These are phyloP conservation scores for Allium fistulosum DNA, from an alignment of 106 monocot species.

Conservation along the genomic window DNA sequence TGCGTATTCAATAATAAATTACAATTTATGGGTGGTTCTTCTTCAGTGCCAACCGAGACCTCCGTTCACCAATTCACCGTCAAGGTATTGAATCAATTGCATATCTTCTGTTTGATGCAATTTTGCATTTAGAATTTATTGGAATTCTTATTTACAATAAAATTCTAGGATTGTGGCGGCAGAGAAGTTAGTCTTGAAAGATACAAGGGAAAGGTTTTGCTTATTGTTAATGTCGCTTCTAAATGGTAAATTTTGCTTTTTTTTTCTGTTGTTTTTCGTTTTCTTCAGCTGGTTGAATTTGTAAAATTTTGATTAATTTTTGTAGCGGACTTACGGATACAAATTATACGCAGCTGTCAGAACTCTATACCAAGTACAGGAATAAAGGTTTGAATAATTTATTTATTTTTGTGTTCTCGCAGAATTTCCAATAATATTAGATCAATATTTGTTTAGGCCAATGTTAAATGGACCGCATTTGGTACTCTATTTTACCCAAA, in stretches of 20 bases:
- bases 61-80: slow-evolving; percentile 77
- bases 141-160: no score
- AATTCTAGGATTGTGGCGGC: slow-evolving; percentile 43
- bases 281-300: background rate
- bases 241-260: slow-evolving; percentile 39
- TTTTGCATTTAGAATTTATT: background rate
- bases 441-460: no score
- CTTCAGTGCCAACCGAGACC: slow-evolving; percentile 31
- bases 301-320: background rate
- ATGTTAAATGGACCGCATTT: no score
- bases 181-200: slow-evolving; percentile 44
- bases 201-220: slow-evolving; percentile 65
- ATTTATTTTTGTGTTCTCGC: background rate
- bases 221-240: slow-evolving; percentile 71
- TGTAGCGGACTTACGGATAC: slow-evolving; percentile 76
- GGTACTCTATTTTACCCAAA: no score
- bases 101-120: background rate
- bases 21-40: slow-evolving; percentile 40
- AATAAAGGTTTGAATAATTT: slow-evolving; percentile 45
- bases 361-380: slow-evolving; percentile 78
- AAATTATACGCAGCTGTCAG: slow-evolving; percentile 81
- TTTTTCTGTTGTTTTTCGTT: background rate
- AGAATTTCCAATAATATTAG: background rate
- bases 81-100: slow-evolving; percentile 25
- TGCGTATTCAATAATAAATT: no score